Evolutionary conservation across 768 basidiomycete genomes (phyloP).

Genomic region (Multifurca ochricompacta): DNA sequence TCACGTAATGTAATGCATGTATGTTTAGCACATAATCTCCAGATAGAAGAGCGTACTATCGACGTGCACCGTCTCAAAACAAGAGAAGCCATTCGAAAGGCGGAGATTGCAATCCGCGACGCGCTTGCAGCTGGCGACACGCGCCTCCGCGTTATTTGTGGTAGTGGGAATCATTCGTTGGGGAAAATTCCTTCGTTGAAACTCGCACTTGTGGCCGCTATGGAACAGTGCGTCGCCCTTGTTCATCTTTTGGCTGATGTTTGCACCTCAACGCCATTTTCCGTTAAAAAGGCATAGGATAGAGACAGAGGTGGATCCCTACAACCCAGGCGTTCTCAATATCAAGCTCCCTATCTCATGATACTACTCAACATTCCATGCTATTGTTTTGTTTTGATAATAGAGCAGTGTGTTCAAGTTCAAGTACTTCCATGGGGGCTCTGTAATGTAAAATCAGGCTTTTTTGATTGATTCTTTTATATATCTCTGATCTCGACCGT

Average conservation of each 20-base stretch:
- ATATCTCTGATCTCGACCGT: not conserved
- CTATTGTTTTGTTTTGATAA: not conserved
- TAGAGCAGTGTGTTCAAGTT: not conserved
- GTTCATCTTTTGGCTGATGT: not conserved
- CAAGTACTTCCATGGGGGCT: not conserved
- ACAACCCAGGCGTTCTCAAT: constrained; percentile 27
- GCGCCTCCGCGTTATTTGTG: constrained; percentile 30
- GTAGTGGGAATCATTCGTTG: constrained; percentile 29
- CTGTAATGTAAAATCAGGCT: not conserved
- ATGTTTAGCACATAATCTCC: constrained; percentile 28
- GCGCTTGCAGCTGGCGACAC: constrained; percentile 25
- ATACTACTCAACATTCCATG: not conserved
- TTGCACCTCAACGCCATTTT: too few relatives aligned
- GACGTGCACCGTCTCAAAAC: constrained; percentile 32
- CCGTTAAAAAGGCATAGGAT: constrained; percentile 23
- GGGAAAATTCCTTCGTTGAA: constrained; percentile 29
- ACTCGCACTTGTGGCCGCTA: constrained; percentile 25
- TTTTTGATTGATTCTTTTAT: not conserved
- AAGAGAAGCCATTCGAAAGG: constrained; percentile 27
- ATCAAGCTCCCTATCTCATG: constrained; percentile 23
- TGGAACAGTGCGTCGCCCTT: constrained; percentile 25
- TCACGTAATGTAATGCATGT: too few relatives aligned
- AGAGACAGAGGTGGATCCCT: constrained; percentile 23
- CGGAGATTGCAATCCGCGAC: constrained; percentile 29
- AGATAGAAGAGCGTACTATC: constrained; percentile 26